Evolutionary conservation across 1,284 basidiomycete genomes (phyloP).

Genomic region (Takashimella koratensis): DNA sequence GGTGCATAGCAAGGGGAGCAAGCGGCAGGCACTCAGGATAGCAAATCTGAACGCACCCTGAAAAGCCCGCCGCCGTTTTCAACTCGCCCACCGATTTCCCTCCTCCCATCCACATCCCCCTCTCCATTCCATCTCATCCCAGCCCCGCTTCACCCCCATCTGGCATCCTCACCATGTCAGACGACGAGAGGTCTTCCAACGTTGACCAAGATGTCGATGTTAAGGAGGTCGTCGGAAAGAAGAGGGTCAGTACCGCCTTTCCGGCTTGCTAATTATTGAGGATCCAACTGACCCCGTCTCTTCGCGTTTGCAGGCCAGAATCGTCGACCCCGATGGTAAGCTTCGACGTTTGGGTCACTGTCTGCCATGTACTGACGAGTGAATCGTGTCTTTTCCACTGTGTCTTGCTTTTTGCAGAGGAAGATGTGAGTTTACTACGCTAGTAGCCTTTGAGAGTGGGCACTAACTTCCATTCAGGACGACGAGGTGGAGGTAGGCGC

Average conservation of each 20-base stretch:
- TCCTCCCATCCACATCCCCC: no score
- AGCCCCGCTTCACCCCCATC: background rate
- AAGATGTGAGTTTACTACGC: slow-evolving; percentile 55
- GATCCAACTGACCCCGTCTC: no score
- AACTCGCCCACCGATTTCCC: no score
- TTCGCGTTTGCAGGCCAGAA: slow-evolving; percentile 39
- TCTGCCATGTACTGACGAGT: background rate
- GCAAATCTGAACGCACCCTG: no score
- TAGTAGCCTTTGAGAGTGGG: no score
- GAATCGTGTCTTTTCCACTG: background rate
- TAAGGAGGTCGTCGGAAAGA: slow-evolving; percentile 25
- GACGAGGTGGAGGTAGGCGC: slow-evolving; percentile 33
- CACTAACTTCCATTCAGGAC: no score
- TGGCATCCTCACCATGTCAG: slow-evolving; percentile 21
- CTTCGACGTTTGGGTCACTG: background rate
- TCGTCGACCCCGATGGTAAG: slow-evolving; percentile 39
- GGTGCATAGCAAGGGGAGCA: no score
- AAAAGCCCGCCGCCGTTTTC: no score
- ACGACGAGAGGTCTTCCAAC: slow-evolving; percentile 22
- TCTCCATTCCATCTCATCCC: background rate
- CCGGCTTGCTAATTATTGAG: no score
- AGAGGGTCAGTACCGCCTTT: slow-evolving; percentile 30
- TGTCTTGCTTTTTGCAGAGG: no score
- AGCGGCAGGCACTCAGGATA: no score
- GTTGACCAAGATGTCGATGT: slow-evolving; percentile 16